Percentiles rank a stretch among this genome's conserved stretches.
These are phyloP conservation scores for Yamadazyma sp. DNA, from an alignment of 805 yeast genomes.

Conservation along the genomic window DNA sequence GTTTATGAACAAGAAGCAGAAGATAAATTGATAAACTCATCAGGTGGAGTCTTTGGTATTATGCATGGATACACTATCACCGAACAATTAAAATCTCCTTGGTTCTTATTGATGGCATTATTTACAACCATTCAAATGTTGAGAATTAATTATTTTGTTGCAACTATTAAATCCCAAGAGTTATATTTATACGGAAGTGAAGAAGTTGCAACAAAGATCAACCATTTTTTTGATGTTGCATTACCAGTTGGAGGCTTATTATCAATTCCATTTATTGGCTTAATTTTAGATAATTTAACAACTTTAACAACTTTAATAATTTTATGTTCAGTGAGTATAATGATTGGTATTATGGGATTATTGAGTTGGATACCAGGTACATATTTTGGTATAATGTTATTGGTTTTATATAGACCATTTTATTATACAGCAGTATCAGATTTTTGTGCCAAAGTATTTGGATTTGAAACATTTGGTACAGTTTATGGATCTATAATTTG, in stretches of 20 bases:
- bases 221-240: slow-evolving; percentile 79
- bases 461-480: slow-evolving; percentile 87
- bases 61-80: slow-evolving; percentile 60
- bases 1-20: slow-evolving; percentile 68
- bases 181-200: slow-evolving; percentile 54
- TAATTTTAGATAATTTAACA: slow-evolving; percentile 68
- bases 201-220: slow-evolving; percentile 53
- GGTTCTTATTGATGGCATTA: slow-evolving; percentile 75
- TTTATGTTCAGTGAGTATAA: slow-evolving; percentile 51
- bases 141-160: slow-evolving; percentile 88
- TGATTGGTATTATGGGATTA: slow-evolving; percentile 72
- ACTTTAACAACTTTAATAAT: slow-evolving; percentile 56
- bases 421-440: slow-evolving; percentile 92
- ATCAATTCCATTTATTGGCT: slow-evolving; percentile 85
- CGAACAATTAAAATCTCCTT: slow-evolving; percentile 55
- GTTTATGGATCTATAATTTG: slow-evolving; percentile 86
- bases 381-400: slow-evolving; percentile 61
- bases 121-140: slow-evolving; percentile 89
- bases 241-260: slow-evolving; percentile 85
- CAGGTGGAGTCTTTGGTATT: slow-evolving; percentile 75
- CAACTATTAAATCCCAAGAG: slow-evolving; percentile 83
- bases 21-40: slow-evolving; percentile 43
- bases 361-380: slow-evolving; percentile 55
- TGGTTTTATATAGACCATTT: slow-evolving; percentile 86
- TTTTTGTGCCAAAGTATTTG: slow-evolving; percentile 89